A percentile compares a stretch with the other conserved stretches of the same genome.
These are phyloP conservation scores for Pestalotiopsis sp. DNA, from an alignment of 2,329 filamentous ascomycete genomes.

Conservation along the genomic window DNA sequence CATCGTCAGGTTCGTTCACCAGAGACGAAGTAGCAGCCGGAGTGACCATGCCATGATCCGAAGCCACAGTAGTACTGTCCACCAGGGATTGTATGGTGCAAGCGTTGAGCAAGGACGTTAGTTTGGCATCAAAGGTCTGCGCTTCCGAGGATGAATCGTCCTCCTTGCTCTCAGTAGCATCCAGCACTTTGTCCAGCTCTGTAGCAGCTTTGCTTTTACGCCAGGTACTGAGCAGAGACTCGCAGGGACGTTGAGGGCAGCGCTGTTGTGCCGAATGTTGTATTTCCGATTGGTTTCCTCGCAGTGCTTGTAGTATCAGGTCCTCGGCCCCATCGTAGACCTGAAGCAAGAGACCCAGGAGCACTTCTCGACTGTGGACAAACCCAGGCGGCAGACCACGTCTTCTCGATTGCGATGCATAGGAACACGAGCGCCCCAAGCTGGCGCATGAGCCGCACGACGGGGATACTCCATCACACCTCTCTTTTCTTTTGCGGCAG, in stretches of 20 bases:
- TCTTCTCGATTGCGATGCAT: background rate
- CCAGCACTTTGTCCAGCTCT: background rate
- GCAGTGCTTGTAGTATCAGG: background rate
- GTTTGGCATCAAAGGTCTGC: background rate
- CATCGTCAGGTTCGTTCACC: background rate
- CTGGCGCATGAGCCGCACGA: background rate
- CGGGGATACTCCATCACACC: background rate
- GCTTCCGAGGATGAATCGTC: background rate
- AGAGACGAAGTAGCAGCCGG: background rate
- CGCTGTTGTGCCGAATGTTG: background rate
- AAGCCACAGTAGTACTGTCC: background rate
- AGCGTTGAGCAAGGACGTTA: background rate
- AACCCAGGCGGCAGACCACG: constrained; percentile 1
- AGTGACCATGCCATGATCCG: background rate
- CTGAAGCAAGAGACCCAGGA: constrained; percentile 1
- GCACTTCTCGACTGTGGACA: background rate
- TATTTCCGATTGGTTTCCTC: background rate
- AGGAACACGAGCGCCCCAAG: background rate
- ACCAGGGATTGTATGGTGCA: background rate
- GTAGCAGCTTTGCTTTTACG: background rate
- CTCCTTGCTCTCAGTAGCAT: background rate
- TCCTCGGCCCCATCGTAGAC: background rate
- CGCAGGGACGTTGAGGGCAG: background rate
- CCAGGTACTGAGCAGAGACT: background rate
- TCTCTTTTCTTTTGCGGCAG: constrained; percentile 1